Conservation (phyloP, 176 grass and related monocot genomes). For the Alloteropsis semialata region DNA sequence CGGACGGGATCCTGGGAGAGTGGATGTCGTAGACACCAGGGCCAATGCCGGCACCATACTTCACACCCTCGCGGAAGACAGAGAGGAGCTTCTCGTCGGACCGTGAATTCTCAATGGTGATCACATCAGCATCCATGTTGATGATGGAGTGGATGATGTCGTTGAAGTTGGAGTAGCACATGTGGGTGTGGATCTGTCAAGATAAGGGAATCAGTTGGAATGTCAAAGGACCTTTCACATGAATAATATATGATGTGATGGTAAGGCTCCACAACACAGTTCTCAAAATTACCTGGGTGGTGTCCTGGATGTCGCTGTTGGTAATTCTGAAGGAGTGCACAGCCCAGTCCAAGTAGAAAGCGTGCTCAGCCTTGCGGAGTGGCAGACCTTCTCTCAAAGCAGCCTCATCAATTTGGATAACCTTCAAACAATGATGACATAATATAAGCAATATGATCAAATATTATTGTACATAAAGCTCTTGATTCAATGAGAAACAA, state of each 20-base stretch:
- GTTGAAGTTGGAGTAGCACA: constrained; percentile 99
- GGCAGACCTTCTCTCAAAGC: constrained; percentile 90
- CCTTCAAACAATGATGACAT: constrained; percentile 34
- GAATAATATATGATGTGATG: background rate
- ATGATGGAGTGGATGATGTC: constrained; percentile 99
- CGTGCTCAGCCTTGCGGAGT: constrained; percentile 88
- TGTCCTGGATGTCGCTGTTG: constrained; percentile 82
- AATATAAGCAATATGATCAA: background rate
- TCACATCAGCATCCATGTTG: constrained; percentile 88
- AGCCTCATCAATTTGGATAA: constrained; percentile 96
- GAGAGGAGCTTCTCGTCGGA: constrained; percentile 91
- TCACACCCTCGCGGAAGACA: constrained; percentile 81
- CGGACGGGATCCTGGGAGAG: constrained; percentile 82
- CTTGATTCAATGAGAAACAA: background rate
- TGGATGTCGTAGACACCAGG: constrained; percentile 94
- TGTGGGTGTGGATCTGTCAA: constrained; percentile 92
- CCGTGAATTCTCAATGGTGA: constrained; percentile 94
- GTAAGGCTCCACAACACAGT: background rate
- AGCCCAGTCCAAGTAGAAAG: constrained; percentile 93
- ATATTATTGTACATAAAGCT: background rate
- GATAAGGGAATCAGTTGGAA: background rate
- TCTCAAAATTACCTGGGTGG: constrained; percentile 70
- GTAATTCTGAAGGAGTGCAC: constrained; percentile 97
- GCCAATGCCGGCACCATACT: constrained; percentile 76
- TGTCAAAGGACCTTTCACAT: background rate